Evolutionary conservation across 2,329 filamentous ascomycete species (phyloP), one percentile per base, ranked within the genome.

Genomic region (Cordyceps fumosorosea): DNA sequence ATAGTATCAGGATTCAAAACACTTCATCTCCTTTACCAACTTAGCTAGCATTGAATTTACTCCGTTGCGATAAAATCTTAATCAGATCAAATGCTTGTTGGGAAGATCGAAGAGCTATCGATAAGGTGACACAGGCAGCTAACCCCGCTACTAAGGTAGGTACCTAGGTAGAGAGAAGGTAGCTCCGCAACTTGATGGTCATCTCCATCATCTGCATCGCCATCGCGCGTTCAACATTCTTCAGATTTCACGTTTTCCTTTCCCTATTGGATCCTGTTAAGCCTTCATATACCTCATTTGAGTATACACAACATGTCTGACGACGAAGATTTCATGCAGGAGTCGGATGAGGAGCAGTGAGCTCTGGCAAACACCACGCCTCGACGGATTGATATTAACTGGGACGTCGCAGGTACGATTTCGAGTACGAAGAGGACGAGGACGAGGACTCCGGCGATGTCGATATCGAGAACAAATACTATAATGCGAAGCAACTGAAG

Each of bases 391-490:
- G 8, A n/a, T 16, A 20, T 24, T 61, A 20, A 61, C 37, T 10
- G 16, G 24, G n/a, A 22, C 16, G 24, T 11, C 18, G 12, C 60
- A 79, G 77, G 85, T 97, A 97, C 73, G 95, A 98, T 77, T 98
- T 98, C 74, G 93, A 98, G 72, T 98, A 97, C 76, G 93, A 97
- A 73, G 95, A 88, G 63, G 91, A 92, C 67, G 91, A 96, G 62
- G 92, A 95, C 55, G 90, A 96, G 50, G 89, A 96, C 63, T 86
- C 84, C 37, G 92, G 88, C 63, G 91, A 97, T 73, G 90, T 97
- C 69, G 92, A 93, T 68, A 96, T 98, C 74, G 95, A 99, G 75
- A 99, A 99, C 81, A 97, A 96, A 78, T 99, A 99, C 81, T 99
- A 98, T 83, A 98, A 97, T 77, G 95, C 95, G 50, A 99, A 99